Base-by-base conservation (phyloP, 202 grass and related monocot genomes). In the Digitaria exilis region DNA sequence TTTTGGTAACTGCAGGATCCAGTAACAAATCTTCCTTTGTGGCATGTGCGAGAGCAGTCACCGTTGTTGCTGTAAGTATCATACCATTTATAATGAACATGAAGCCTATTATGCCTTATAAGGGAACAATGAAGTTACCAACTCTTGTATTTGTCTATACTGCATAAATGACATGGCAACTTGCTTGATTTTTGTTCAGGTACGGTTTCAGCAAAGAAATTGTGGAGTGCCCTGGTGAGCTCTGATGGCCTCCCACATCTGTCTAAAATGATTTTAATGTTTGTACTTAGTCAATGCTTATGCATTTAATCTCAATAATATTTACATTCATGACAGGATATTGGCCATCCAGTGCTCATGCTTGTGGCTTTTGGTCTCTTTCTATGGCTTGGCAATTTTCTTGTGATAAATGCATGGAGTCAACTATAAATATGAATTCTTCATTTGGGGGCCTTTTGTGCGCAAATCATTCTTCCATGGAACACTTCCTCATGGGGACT, bases 201-300 rank as follows among this genome's bases (percentile, higher is more conserved):
- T 97, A 97, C 56, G 92, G 92, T 55, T 93, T 97, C 78, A 97
- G 95, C 76, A 95, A 91, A 84, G 90, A 97, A 86, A 88, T 97
- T 82, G 95, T 97, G 13, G 95, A 97, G 82, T 86, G 55, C 72
- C 90, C 92, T 81, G 92, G 95, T 93, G 88, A 66, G 58, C 22
- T 86, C 21, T 69, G 32, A 62, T 50, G 31, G 4, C 19, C 52
- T 54, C n/a, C 32, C 65, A 17, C 29, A 22, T 84, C 14, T 62
- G 6, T 44, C 22, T 79, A 61, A 55, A 68, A 84, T 32, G 16
- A 50, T 54, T 41, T 65, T 39, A 56, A 29, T 48, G 14, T 69
- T 63, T 60, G 66, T 61, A 48, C 21, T 72, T 41, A 43, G 52
- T 81, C 7, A 32, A 6, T 46, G 51, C 28, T 58, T 48, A 56